phyloP scores from a whole-genome alignment of 179 eudicot genomes.

The Dionaea muscipula region DNA sequence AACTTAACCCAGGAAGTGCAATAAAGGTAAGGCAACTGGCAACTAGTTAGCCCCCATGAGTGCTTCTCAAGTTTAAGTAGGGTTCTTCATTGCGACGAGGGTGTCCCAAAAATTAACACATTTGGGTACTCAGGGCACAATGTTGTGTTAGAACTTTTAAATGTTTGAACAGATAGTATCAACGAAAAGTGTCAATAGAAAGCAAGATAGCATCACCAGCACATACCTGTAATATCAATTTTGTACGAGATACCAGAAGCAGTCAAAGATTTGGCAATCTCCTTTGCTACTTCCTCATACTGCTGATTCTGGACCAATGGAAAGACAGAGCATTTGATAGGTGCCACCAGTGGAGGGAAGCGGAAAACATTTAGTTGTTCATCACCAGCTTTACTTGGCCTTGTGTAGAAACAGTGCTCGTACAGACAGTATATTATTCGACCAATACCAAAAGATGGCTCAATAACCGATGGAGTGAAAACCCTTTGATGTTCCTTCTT shows the following conservation, averaged over 20 bases:
- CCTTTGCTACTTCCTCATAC: slow-evolving; percentile 65
- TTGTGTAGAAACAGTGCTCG: slow-evolving; percentile 80
- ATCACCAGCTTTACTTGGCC: slow-evolving; percentile 75
- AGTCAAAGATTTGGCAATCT: slow-evolving; percentile 55
- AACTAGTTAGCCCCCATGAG: too few species aligned
- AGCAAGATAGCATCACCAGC: too few species aligned
- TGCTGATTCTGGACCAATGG: slow-evolving; percentile 74
- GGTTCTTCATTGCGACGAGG: too few species aligned
- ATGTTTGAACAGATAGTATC: too few species aligned
- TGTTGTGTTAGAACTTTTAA: too few species aligned
- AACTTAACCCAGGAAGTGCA: too few species aligned
- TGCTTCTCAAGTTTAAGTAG: too few species aligned
- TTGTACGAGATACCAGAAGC: slow-evolving; percentile 66
- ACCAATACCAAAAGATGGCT: slow-evolving; percentile 93
- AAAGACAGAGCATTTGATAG: slow-evolving; percentile 83
- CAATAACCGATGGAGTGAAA: slow-evolving; percentile 88
- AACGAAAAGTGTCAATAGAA: too few species aligned
- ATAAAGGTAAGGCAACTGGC: too few species aligned
- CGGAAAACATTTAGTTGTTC: slow-evolving; percentile 77
- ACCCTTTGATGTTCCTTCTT: slow-evolving; percentile 87
- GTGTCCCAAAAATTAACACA: too few species aligned
- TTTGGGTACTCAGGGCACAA: too few species aligned
- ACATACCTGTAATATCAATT: slow-evolving; percentile 70
- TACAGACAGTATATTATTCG: slow-evolving; percentile 83
- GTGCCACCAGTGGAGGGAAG: slow-evolving; percentile 88